These are phyloP conservation scores for Crithidia acanthocephali DNA, from an alignment of 208 protist species.

Conservation along the genomic window DNA sequence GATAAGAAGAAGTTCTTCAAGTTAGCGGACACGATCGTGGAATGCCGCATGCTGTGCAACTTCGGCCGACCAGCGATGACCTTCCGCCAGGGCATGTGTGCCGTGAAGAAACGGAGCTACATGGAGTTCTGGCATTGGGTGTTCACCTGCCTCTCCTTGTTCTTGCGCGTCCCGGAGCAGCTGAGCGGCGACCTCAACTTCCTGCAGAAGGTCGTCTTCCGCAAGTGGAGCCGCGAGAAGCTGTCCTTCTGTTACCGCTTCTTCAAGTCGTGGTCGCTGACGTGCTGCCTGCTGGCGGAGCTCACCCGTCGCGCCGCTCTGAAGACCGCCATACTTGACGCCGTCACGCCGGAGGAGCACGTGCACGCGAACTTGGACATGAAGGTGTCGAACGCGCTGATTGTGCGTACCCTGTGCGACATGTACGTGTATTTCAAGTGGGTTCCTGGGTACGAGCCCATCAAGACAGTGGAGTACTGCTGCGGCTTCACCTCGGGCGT, in stretches of 20 bases:
- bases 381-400: slow-evolving; percentile 47
- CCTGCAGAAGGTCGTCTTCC: slow-evolving; percentile 84
- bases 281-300: slow-evolving; percentile 64
- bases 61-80: slow-evolving; percentile 65
- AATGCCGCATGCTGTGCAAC: slow-evolving; percentile 91
- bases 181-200: slow-evolving; percentile 83
- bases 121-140: slow-evolving; percentile 55
- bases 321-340: slow-evolving; percentile 11
- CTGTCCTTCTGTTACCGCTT: slow-evolving; percentile 87
- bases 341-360: slow-evolving; percentile 20
- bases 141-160: slow-evolving; percentile 53
- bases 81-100: slow-evolving; percentile 47
- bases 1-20: slow-evolving; percentile 43
- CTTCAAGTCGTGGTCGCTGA: slow-evolving; percentile 90
- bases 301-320: slow-evolving; percentile 36
- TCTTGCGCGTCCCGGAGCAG: slow-evolving; percentile 83
- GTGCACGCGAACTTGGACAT: slow-evolving; percentile 42
- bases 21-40: slow-evolving; percentile 73
- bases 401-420: slow-evolving; percentile 80
- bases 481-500: slow-evolving; percentile 69
- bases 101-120: slow-evolving; percentile 27
- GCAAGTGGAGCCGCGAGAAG: slow-evolving; percentile 63
- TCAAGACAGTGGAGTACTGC: slow-evolving; percentile 70
- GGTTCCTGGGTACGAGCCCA: slow-evolving; percentile 80
- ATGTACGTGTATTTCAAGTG: slow-evolving; percentile 94